Conservation (phyloP, 2,329 filamentous ascomycete genomes). For the Aureobasidium subglaciale region DNA sequence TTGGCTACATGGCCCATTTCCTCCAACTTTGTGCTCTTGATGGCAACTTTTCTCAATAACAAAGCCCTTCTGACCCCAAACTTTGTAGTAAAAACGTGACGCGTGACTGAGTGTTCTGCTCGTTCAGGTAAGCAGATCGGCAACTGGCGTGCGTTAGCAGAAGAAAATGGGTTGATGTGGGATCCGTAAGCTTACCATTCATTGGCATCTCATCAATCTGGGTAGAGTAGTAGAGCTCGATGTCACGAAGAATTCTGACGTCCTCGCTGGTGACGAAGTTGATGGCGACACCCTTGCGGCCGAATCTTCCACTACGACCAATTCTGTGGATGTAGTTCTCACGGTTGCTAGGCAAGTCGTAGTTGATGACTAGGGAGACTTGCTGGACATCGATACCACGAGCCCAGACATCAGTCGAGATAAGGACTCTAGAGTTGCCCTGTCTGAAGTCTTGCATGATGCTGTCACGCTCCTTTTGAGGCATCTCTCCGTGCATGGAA, state of each 20-base stretch:
- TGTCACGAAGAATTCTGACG: constrained; percentile 93
- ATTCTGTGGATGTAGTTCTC: constrained; percentile 99
- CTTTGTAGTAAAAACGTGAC: no score
- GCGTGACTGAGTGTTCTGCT: not conserved
- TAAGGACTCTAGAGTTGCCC: constrained; percentile 90
- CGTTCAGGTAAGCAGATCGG: constrained; percentile 31
- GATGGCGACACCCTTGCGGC: constrained; percentile 97
- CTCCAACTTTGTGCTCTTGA: not conserved
- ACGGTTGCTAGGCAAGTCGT: constrained; percentile 94
- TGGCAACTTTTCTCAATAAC: not conserved
- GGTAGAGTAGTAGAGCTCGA: constrained; percentile 92
- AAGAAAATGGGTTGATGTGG: no score
- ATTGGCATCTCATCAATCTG: constrained; percentile 99
- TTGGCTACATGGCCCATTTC: constrained; percentile 18
- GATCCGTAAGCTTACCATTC: constrained; percentile 47
- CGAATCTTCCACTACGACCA: constrained; percentile 89
- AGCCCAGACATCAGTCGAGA: constrained; percentile 96
- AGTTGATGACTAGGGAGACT: constrained; percentile 97
- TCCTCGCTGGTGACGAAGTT: constrained; percentile 99
- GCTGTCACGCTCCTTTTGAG: constrained; percentile 93
- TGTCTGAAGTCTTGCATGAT: constrained; percentile 99
- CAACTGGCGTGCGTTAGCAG: constrained; percentile 18
- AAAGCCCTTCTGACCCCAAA: no score
- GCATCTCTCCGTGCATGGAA: constrained; percentile 99
- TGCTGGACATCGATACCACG: constrained; percentile 98